Base-by-base conservation (phyloP, 805 yeast species). In the Saturnispora bothae region DNA sequence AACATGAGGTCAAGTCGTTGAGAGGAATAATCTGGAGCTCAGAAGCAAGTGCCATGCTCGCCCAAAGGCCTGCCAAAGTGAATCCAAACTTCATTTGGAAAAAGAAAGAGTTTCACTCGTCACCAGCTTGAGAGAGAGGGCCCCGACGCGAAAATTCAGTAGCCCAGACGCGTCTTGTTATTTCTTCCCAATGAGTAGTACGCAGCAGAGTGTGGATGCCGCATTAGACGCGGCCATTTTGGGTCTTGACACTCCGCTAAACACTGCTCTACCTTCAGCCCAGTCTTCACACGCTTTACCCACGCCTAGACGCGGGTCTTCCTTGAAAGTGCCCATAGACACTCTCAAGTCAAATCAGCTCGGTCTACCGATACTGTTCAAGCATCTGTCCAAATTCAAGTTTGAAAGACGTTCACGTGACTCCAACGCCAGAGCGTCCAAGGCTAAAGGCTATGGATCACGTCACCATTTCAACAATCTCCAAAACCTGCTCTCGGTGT, bases 341-440 rank as follows among this genome's bases (percentile, higher is more conserved):
- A 64, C 69, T 27, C 57, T 81, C 37, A 49, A 74, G 5, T 61
- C 73, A 3, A 59, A 60, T 3, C 57, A 67, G n/a, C 8, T 8
- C 4, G 92, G 89, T 1, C 52, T 82, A 30, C 76, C 79, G 1
- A 60, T 61, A 34, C 41, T 81, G n/a, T 53, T 64, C 28, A 54
- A 54, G 36, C 53, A 60, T 30, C 61, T 63, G 2, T 56, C 50
- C 22, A 48, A 55, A 13, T 52, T 61, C 37, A 56, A 57, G 34
- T 64, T 66, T 36, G 50, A 61, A 6, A 44, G 42, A 8, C 34
- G 29, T 22, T 22, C 44, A n/a, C n/a, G n/a, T n/a, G n/a, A n/a
- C n/a, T n/a, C n/a, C n/a, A n/a, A n/a, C n/a, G n/a, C n/a, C n/a
- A n/a, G n/a, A n/a, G n/a, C n/a, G n/a, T n/a, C n/a, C n/a, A n/a